A percentile compares a stretch with the other conserved stretches of the same genome.
These are phyloP conservation scores for Candida mesenterica DNA, from an alignment of 1,139 yeast genomes.

Conservation along the genomic window DNA sequence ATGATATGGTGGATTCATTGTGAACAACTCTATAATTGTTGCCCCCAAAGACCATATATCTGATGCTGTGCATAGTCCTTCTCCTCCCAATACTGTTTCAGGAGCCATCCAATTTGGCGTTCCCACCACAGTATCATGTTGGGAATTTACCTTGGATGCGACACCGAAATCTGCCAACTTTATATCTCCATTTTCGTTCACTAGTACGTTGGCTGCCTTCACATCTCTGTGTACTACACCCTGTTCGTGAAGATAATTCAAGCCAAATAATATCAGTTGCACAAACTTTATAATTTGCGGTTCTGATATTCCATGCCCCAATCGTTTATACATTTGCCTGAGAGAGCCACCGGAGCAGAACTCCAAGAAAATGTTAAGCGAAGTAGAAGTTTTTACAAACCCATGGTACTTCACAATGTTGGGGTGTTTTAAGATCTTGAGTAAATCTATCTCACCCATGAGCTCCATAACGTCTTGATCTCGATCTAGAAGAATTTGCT, in stretches of 20 bases:
- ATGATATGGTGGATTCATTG: conserved; percentile 87
- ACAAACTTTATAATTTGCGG: conserved; percentile 57
- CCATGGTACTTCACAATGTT: conserved; percentile 92
- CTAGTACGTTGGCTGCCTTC: conserved; percentile 72
- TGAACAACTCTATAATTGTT: conserved; percentile 79
- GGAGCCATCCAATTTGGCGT: conserved; percentile 93
- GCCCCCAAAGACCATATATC: conserved; percentile 96
- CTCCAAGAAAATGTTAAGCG: conserved; percentile 68
- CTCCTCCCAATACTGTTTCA: conserved; percentile 68
- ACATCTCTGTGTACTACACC: conserved; percentile 79
- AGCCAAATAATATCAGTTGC: conserved; percentile 71
- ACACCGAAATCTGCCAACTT: conserved; percentile 82
- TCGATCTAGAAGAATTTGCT: conserved; percentile 64
- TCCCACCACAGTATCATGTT: conserved; percentile 52
- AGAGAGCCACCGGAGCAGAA: conserved; percentile 88
- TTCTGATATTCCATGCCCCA: conserved; percentile 60
- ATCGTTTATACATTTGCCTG: conserved; percentile 59
- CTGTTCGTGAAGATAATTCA: conserved; percentile 64
- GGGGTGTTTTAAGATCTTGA: conserved; percentile 77
- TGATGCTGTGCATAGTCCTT: conserved; percentile 85
- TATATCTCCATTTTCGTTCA: conserved; percentile 58
- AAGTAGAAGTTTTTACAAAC: conserved; percentile 65
- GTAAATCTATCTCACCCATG: conserved; percentile 83
- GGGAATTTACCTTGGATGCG: conserved; percentile 53
- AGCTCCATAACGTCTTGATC: conserved; percentile 46